These are phyloP conservation scores for Beauveria caledonica DNA, from an alignment of 2,329 filamentous ascomycete species.

Conservation along the genomic window DNA sequence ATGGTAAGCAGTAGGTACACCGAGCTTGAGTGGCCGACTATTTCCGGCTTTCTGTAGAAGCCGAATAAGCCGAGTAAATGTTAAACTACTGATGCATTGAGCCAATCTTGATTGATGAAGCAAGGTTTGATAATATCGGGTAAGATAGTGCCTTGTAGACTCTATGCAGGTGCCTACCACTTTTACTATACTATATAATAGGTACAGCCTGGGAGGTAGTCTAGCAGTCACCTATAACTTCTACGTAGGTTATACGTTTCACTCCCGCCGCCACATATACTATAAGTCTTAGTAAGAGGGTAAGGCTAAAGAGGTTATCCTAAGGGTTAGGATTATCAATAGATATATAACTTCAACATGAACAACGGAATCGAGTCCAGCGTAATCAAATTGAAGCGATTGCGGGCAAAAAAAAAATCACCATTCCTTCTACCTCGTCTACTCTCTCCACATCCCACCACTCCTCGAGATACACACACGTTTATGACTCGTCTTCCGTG, in stretches of 20 bases:
- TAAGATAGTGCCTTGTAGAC: too few species aligned
- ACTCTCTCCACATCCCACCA: neutral
- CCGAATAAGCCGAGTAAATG: neutral
- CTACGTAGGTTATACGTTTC: too few species aligned
- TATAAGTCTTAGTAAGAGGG: too few species aligned
- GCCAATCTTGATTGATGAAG: neutral
- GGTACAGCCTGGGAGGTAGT: too few species aligned
- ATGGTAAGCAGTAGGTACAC: conserved; percentile 7
- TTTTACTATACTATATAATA: too few species aligned
- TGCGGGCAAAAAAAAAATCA: neutral
- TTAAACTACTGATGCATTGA: neutral
- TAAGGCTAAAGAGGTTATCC: too few species aligned
- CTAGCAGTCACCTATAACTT: too few species aligned
- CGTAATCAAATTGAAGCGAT: neutral
- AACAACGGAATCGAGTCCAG: neutral
- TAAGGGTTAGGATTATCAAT: too few species aligned
- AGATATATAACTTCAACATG: too few species aligned
- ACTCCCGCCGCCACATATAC: too few species aligned
- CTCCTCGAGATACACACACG: neutral
- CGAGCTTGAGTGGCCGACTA: conserved; percentile 5
- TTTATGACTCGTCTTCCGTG: conserved; percentile 52
- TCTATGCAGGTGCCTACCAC: too few species aligned
- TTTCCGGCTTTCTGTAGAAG: neutral
- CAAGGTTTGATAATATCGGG: neutral
- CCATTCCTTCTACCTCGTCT: neutral